A percentile compares a stretch with the other conserved stretches of the same genome.
These are phyloP conservation scores for Salinomyces thailandicus DNA, from an alignment of 2,329 filamentous ascomycete genomes.

Conservation along the genomic window DNA sequence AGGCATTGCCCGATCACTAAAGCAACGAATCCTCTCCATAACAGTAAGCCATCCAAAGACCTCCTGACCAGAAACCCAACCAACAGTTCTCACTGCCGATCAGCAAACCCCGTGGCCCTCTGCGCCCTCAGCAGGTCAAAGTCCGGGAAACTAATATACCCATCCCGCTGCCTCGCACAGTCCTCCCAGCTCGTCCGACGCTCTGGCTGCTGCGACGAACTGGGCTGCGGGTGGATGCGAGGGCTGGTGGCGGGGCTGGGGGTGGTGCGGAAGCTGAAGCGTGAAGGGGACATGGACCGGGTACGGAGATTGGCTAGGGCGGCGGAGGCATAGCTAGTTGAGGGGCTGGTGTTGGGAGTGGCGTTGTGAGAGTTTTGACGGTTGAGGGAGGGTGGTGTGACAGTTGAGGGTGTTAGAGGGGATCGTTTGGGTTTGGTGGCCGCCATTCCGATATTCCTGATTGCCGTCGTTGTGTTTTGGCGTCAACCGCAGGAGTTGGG, in stretches of 20 bases:
- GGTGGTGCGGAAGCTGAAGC: slow-evolving; percentile 8
- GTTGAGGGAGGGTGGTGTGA: slow-evolving; percentile 19
- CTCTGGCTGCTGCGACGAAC: slow-evolving; percentile 4
- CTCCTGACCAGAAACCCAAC: too few species aligned
- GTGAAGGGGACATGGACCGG: slow-evolving; percentile 14
- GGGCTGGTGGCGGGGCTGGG: slow-evolving; percentile 8
- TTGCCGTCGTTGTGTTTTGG: too few species aligned
- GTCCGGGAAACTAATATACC: slow-evolving; percentile 26
- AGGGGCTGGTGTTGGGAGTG: background rate
- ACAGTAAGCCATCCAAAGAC: too few species aligned
- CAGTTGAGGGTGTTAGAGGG: slow-evolving; percentile 16
- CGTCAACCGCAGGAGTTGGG: background rate
- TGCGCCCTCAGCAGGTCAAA: slow-evolving; percentile 17
- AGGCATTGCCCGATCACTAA: too few species aligned
- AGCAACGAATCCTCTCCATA: too few species aligned
- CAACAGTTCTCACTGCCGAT: slow-evolving; percentile 7
- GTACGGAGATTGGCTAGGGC: slow-evolving; percentile 15
- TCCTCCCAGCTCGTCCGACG: slow-evolving; percentile 24
- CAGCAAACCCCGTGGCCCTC: slow-evolving; percentile 4
- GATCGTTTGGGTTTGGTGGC: slow-evolving; percentile 8
- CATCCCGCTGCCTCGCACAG: slow-evolving; percentile 21
- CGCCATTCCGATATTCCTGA: slow-evolving; percentile 4
- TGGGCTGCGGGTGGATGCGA: slow-evolving; percentile 11
- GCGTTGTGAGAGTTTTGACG: slow-evolving; percentile 18
- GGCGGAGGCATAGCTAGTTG: slow-evolving; percentile 2